These are phyloP conservation scores for Leavenworthia alabamica DNA, from an alignment of 345 rosid species.

Conservation along the genomic window DNA sequence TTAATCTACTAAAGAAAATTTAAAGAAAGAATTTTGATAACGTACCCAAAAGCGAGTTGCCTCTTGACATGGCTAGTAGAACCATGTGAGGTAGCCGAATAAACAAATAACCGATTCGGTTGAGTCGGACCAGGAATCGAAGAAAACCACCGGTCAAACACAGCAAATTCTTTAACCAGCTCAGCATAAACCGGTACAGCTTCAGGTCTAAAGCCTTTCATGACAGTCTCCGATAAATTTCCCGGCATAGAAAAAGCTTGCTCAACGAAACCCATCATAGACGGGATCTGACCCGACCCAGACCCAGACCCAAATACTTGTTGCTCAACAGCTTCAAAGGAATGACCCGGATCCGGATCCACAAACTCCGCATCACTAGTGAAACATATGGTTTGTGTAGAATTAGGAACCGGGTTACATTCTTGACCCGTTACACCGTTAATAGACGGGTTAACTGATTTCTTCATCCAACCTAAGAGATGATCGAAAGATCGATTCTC, in stretches of 20 bases:
- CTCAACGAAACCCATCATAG: constrained; percentile 89
- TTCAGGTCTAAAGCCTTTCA: constrained; percentile 80
- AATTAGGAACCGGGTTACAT: constrained; percentile 62
- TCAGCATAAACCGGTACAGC: constrained; percentile 63
- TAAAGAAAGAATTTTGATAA: not conserved
- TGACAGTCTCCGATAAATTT: constrained; percentile 65
- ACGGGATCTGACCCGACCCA: constrained; percentile 44
- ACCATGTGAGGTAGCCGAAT: constrained; percentile 95
- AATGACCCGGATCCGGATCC: constrained; percentile 98
- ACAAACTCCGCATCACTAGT: constrained; percentile 80
- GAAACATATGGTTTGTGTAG: constrained; percentile 59
- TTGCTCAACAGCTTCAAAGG: constrained; percentile 72
- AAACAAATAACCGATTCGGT: constrained; percentile 81
- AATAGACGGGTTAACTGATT: constrained; percentile 54
- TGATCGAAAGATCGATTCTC: constrained; percentile 93
- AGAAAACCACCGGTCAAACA: constrained; percentile 89
- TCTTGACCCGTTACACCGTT: constrained; percentile 84
- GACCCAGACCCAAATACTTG: constrained; percentile 67
- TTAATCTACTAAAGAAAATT: not conserved
- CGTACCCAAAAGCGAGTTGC: constrained; percentile 65
- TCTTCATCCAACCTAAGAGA: constrained; percentile 95
- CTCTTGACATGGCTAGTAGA: constrained; percentile 77
- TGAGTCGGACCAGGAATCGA: constrained; percentile 98
- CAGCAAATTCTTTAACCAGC: constrained; percentile 65
- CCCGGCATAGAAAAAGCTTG: constrained; percentile 78